phyloP scores from a whole-genome alignment of 2,329 filamentous ascomycete species.

The Paecilomyces fulvus region DNA sequence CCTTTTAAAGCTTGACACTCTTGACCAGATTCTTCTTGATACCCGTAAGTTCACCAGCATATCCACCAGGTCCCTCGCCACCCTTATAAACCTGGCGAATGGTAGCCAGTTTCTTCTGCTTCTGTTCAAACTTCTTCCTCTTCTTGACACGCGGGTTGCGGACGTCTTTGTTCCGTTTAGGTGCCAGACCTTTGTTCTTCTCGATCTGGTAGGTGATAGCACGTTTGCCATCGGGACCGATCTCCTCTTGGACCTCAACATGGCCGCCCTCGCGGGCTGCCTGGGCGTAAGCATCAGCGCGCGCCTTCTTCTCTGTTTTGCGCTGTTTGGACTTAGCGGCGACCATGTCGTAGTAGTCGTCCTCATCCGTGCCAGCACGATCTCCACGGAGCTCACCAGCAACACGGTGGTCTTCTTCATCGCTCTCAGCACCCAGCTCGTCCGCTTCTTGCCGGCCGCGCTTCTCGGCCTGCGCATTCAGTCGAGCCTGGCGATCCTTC shows the following conservation, averaged over 20 bases:
- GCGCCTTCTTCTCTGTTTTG: conserved; percentile 69
- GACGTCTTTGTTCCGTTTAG: conserved; percentile 85
- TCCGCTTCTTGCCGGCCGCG: conserved; percentile 59
- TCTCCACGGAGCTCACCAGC: conserved; percentile 40
- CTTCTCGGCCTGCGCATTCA: conserved; percentile 81
- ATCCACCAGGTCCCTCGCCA: conserved; percentile 73
- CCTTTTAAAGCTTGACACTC: conserved; percentile 72
- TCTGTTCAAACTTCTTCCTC: conserved; percentile 89
- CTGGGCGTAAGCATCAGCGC: conserved; percentile 47
- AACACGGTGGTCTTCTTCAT: conserved; percentile 53
- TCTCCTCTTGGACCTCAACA: conserved; percentile 56
- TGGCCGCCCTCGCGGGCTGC: conserved; percentile 50
- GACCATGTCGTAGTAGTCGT: conserved; percentile 80
- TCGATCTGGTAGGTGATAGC: conserved; percentile 89
- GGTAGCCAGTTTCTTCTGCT: conserved; percentile 91
- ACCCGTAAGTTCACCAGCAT: conserved; percentile 86
- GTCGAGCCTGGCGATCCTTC: conserved; percentile 72
- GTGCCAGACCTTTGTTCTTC: conserved; percentile 94
- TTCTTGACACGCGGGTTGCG: conserved; percentile 97
- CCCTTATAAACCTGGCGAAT: conserved; percentile 81
- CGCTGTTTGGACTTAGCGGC: conserved; percentile 47
- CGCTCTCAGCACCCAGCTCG: conserved; percentile 61
- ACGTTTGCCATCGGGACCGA: conserved; percentile 79
- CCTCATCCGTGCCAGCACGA: conserved; percentile 33
- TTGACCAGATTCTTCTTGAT: conserved; percentile 91